Evolutionary conservation across 257 asterid species (phyloP).

Genomic region (Prunella vulgaris): DNA sequence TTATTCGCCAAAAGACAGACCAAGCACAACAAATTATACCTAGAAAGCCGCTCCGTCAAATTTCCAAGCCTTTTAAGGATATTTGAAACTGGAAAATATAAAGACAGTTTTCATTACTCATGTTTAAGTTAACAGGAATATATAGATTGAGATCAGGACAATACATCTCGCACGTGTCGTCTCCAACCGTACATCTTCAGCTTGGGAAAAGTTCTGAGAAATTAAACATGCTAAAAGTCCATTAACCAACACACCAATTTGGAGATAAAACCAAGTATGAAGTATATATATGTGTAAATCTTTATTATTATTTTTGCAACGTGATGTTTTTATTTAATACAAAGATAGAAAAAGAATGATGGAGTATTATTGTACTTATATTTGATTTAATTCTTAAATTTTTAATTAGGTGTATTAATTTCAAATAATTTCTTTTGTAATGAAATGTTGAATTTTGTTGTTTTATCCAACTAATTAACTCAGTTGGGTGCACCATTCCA

Average conservation of each 20-base stretch:
- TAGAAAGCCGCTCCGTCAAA: slow-evolving; percentile 80
- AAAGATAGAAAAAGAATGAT: no score
- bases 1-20: slow-evolving; percentile 7
- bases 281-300: no score
- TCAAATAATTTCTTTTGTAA: no score
- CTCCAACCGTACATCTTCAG: slow-evolving; percentile 56
- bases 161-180: slow-evolving; percentile 70
- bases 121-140: slow-evolving; percentile 10
- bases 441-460: no score
- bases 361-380: no score
- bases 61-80: slow-evolving; percentile 86
- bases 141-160: slow-evolving; percentile 1
- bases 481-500: no score
- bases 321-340: no score
- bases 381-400: no score
- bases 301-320: no score
- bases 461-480: no score
- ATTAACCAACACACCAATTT: neutral
- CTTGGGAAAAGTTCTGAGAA: slow-evolving; percentile 48
- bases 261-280: slow-evolving; percentile 9
- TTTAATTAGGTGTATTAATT: no score
- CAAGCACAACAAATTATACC: slow-evolving; percentile 35
- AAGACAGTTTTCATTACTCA: slow-evolving; percentile 4
- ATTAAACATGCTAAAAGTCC: neutral
- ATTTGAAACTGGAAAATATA: slow-evolving; percentile 53